phyloP scores from a whole-genome alignment of 495 filamentous ascomycete species.

The Aspergillus nidulans region DNA sequence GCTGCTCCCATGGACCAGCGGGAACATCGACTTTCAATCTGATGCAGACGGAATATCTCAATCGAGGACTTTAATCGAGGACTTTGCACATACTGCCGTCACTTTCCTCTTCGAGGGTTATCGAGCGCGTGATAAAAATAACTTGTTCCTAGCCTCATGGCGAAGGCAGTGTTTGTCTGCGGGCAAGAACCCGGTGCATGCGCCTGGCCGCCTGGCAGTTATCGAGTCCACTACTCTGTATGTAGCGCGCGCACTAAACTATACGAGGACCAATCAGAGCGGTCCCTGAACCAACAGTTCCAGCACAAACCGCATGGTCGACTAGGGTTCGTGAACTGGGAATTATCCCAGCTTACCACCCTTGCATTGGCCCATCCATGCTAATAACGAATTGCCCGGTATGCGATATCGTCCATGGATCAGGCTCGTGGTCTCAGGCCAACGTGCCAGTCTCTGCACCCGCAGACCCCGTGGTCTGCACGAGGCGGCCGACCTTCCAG shows the following conservation, averaged over 20 bases:
- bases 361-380: background rate
- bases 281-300: constrained; percentile 5
- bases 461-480: no score
- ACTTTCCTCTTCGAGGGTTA: no score
- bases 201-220: background rate
- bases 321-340: constrained; percentile 4
- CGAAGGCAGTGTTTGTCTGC: constrained; percentile 4
- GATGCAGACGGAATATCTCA: no score
- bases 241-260: background rate
- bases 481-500: no score
- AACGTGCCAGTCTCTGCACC: background rate
- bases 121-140: background rate
- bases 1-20: no score
- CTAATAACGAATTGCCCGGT: no score
- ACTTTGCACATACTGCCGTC: no score
- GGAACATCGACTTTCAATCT: background rate
- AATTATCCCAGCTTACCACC: background rate
- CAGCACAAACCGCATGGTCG: background rate
- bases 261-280: background rate
- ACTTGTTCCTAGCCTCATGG: background rate
- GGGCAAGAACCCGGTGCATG: background rate
- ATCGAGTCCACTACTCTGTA: background rate
- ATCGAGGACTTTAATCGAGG: no score
- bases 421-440: background rate
- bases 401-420: background rate